Evolutionary conservation across 176 grass and related monocot species (phyloP).

Genomic region (Eragrostis nindensis): DNA sequence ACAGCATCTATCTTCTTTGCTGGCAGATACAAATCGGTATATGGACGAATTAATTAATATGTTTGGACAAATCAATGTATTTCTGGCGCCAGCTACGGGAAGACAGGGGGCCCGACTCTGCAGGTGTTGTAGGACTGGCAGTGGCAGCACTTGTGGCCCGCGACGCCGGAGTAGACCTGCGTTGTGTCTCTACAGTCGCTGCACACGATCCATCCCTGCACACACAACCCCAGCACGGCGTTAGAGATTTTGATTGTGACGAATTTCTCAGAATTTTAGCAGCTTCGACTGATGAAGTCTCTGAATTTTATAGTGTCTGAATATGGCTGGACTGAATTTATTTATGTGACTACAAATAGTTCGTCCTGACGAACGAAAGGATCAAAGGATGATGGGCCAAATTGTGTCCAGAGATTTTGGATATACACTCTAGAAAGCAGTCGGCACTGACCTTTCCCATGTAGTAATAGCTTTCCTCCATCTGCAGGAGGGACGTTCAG

Average conservation of each 20-base stretch:
- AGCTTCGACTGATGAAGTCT: neutral
- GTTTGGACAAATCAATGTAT: neutral
- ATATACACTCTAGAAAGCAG: neutral
- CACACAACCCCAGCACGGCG: neutral
- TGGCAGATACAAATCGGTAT: neutral
- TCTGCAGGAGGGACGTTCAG: conserved; percentile 43
- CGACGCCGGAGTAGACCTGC: conserved; percentile 56
- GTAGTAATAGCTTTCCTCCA: conserved; percentile 58
- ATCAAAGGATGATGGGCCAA: no score
- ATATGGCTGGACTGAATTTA: no score
- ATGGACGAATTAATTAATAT: neutral
- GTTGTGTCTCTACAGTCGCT: conserved; percentile 87
- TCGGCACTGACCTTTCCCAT: conserved; percentile 55
- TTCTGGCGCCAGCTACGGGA: conserved; percentile 35
- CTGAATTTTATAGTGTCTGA: neutral
- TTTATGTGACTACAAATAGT: neutral
- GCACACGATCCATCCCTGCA: conserved; percentile 89
- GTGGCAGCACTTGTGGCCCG: conserved; percentile 76
- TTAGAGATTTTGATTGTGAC: neutral
- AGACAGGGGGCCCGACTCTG: conserved; percentile 55
- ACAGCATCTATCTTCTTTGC: no score
- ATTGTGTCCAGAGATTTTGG: neutral
- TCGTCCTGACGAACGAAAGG: neutral
- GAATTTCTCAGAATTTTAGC: no score
- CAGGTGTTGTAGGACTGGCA: conserved; percentile 85